Percentiles rank a stretch among this genome's conserved stretches.
These are phyloP conservation scores for Penicillium sp. DNA, from an alignment of 2,329 filamentous ascomycete genomes.

Conservation along the genomic window DNA sequence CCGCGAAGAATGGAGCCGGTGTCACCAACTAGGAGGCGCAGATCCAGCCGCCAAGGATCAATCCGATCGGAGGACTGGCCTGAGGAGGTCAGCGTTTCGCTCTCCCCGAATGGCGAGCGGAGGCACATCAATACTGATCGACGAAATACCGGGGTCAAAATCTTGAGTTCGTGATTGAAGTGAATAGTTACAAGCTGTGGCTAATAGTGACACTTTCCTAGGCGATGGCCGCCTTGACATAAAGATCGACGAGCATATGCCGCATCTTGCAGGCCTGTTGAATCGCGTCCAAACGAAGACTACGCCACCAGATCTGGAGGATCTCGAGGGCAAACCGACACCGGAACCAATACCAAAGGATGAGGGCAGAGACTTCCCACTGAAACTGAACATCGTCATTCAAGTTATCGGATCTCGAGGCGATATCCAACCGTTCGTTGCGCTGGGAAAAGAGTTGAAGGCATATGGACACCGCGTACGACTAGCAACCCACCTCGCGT, in stretches of 20 bases:
- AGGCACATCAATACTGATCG: constrained; percentile 19
- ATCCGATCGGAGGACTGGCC: constrained; percentile 12
- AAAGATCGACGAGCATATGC: constrained; percentile 17
- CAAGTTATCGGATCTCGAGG: constrained; percentile 73
- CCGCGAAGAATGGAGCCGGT: constrained; percentile 4
- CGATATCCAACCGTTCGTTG: constrained; percentile 73
- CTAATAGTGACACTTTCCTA: background rate
- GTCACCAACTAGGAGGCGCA: background rate
- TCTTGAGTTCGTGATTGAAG: constrained; percentile 9
- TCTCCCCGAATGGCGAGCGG: background rate
- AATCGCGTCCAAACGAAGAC: constrained; percentile 12
- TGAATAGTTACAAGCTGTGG: background rate
- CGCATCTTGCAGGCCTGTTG: constrained; percentile 19
- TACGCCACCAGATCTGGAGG: constrained; percentile 11
- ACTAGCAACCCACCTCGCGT: constrained; percentile 68
- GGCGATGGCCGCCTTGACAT: constrained; percentile 24
- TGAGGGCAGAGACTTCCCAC: constrained; percentile 14
- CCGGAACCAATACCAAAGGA: background rate
- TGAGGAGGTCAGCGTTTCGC: background rate
- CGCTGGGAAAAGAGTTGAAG: constrained; percentile 64
- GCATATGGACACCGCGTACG: constrained; percentile 71
- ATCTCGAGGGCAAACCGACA: background rate
- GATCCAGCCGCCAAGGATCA: background rate
- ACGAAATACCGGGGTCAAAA: constrained; percentile 14
- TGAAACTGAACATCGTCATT: constrained; percentile 60